These are phyloP conservation scores for Boletus sensibilis DNA, from an alignment of 768 basidiomycete genomes.

Conservation along the genomic window DNA sequence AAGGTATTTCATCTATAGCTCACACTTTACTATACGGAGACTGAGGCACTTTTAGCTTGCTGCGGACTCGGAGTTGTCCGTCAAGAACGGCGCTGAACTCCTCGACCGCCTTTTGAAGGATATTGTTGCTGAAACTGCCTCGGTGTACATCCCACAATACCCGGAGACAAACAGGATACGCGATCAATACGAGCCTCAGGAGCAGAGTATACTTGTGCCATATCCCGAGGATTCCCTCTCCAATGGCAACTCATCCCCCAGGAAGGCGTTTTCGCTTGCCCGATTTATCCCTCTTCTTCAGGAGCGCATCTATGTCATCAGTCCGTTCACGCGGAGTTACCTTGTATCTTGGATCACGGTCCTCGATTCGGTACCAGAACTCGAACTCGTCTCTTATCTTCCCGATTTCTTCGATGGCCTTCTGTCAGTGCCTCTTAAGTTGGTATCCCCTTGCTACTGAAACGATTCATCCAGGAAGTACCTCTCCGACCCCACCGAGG, in stretches of 20 bases:
- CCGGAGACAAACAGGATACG: conserved; percentile 74
- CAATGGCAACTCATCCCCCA: conserved; percentile 35
- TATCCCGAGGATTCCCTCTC: conserved; percentile 49
- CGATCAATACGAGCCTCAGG: conserved; percentile 40
- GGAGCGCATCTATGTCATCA: conserved; percentile 93
- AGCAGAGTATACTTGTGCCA: conserved; percentile 60
- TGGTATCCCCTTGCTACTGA: conserved; percentile 5
- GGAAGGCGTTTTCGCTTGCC: conserved; percentile 89
- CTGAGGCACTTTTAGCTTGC: conserved; percentile 62
- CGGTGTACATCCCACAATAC: conserved; percentile 88
- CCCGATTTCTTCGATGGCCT: conserved; percentile 95
- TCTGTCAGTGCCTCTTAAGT: conserved; percentile 52
- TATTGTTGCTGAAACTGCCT: conserved; percentile 95
- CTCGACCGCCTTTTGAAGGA: conserved; percentile 97
- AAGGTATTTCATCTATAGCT: conserved; percentile 57
- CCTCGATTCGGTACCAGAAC: conserved; percentile 92
- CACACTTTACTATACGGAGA: conserved; percentile 3
- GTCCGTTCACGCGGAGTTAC: conserved; percentile 93
- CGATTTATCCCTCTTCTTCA: conserved; percentile 92
- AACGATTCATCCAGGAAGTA: conserved; percentile 63
- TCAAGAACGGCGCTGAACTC: conserved; percentile 97
- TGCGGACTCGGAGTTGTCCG: conserved; percentile 91
- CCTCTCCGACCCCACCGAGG: conserved; percentile 90
- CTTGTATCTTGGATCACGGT: conserved; percentile 97
- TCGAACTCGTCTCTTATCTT: conserved; percentile 91